Evolutionary conservation across 2,329 filamentous ascomycete genomes (phyloP).

Genomic region (Karstenula rhodostoma): DNA sequence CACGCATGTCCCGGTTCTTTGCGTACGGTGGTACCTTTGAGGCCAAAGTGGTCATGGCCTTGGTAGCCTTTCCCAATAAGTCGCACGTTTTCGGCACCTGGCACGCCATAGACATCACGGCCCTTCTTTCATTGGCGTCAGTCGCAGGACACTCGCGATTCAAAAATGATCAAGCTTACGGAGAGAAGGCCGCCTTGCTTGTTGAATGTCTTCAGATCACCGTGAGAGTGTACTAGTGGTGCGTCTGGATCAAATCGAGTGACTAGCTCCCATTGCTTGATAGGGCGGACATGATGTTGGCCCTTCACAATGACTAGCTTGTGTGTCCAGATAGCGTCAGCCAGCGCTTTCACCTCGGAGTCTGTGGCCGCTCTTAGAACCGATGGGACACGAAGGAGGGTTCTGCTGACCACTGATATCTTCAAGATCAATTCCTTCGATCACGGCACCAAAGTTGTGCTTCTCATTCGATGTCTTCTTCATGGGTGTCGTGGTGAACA

Average conservation of each 20-base stretch:
- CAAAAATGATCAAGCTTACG: slow-evolving; percentile 22
- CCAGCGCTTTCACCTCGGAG: slow-evolving; percentile 46
- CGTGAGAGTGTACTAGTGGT: slow-evolving; percentile 54
- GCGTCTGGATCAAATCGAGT: slow-evolving; percentile 53
- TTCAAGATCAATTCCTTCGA: slow-evolving; percentile 51
- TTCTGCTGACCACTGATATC: slow-evolving; percentile 29
- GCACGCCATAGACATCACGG: slow-evolving; percentile 37
- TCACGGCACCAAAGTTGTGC: slow-evolving; percentile 28
- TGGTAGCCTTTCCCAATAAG: slow-evolving; percentile 58
- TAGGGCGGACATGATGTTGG: slow-evolving; percentile 52
- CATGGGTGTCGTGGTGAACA: slow-evolving; percentile 14
- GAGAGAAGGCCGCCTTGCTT: slow-evolving; percentile 52
- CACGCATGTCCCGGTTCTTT: slow-evolving; percentile 47
- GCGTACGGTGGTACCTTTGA: slow-evolving; percentile 48
- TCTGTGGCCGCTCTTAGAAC: slow-evolving; percentile 1
- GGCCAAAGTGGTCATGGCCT: slow-evolving; percentile 55
- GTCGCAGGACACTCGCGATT: background rate
- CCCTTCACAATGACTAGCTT: slow-evolving; percentile 54
- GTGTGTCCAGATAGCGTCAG: slow-evolving; percentile 54
- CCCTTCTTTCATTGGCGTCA: background rate
- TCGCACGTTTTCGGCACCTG: slow-evolving; percentile 55
- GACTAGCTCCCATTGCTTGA: slow-evolving; percentile 58
- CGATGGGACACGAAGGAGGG: no score
- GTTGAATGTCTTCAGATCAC: slow-evolving; percentile 53
- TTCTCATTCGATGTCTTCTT: slow-evolving; percentile 15